Evolutionary conservation across 805 yeast genomes (phyloP).

Genomic region (Lachancea quebecensis): DNA sequence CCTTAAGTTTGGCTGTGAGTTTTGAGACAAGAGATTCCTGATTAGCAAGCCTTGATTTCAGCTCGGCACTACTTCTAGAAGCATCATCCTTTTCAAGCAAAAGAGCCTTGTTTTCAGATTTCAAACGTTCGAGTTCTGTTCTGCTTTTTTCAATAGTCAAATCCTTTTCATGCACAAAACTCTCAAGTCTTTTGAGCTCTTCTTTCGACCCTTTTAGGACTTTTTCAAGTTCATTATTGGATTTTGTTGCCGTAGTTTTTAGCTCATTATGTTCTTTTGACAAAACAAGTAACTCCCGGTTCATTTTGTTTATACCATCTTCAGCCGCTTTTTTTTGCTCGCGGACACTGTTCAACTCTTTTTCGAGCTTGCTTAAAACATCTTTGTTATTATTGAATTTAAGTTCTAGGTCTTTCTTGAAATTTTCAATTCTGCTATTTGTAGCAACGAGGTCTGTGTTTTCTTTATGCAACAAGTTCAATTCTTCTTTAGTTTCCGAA

Average conservation of each 20-base stretch:
- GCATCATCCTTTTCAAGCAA: constrained; percentile 14
- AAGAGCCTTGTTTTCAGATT: constrained; percentile 9
- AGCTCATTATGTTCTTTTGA: constrained; percentile 51
- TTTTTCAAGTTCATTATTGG: constrained; percentile 30
- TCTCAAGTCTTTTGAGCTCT: constrained; percentile 1
- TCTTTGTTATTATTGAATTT: constrained; percentile 12
- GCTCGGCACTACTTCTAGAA: constrained; percentile 25
- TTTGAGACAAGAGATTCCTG: constrained; percentile 35
- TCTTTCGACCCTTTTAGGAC: constrained; percentile 3
- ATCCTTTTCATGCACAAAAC: background rate
- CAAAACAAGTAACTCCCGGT: constrained; percentile 66
- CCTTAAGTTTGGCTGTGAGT: constrained; percentile 40
- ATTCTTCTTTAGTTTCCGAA: background rate
- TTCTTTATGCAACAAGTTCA: constrained; percentile 7
- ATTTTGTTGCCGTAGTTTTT: constrained; percentile 36
- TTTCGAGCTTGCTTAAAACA: constrained; percentile 20
- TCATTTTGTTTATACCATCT: constrained; percentile 86
- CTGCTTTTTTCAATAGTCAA: background rate
- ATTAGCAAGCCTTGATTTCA: constrained; percentile 24
- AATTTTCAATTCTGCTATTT: constrained; percentile 32
- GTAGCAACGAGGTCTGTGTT: constrained; percentile 20
- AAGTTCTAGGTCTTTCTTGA: constrained; percentile 27
- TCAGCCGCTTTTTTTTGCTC: constrained; percentile 59
- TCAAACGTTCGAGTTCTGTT: background rate
- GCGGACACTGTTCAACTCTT: constrained; percentile 22